A percentile compares a stretch with the other conserved stretches of the same genome.
phyloP scores from a whole-genome alignment of 148 eudicot species.

The Rhododendron williamsianum region DNA sequence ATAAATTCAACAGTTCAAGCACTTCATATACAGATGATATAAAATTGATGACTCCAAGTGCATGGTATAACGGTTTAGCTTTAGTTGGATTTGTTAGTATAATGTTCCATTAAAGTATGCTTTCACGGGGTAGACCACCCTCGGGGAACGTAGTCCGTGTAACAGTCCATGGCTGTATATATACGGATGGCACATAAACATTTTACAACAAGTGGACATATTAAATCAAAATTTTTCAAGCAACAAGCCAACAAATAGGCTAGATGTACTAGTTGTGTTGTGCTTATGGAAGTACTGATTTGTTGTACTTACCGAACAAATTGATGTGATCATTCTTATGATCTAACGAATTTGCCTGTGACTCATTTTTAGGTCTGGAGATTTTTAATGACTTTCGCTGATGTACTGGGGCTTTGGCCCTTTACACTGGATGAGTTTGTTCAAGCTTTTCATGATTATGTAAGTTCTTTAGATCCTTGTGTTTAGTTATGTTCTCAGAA shows the following conservation, averaged over 20 bases:
- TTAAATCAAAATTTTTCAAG: not conserved
- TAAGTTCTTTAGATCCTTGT: conserved; percentile 31
- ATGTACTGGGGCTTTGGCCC: conserved; percentile 92
- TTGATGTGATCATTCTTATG: conserved; percentile 3
- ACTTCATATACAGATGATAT: not conserved
- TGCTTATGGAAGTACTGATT: not conserved
- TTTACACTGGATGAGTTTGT: conserved; percentile 91
- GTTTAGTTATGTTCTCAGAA: not conserved
- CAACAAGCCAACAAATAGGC: not conserved
- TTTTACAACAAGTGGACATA: not conserved
- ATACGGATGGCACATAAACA: not conserved
- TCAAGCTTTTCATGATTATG: conserved; percentile 90
- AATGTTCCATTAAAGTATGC: not conserved
- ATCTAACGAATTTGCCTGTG: conserved; percentile 16
- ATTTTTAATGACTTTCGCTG: conserved; percentile 78
- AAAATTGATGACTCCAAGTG: not conserved
- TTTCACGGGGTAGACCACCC: not conserved
- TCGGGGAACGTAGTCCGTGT: not conserved
- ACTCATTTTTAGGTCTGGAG: conserved; percentile 66
- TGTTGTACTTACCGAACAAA: not conserved
- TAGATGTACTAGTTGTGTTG: conserved; percentile 1
- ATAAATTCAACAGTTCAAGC: not conserved
- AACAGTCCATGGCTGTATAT: not conserved
- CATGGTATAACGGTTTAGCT: not conserved
- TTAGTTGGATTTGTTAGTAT: not conserved